These are phyloP conservation scores for Diaporthe helianthi DNA, from an alignment of 2,329 filamentous ascomycete species.

Conservation along the genomic window DNA sequence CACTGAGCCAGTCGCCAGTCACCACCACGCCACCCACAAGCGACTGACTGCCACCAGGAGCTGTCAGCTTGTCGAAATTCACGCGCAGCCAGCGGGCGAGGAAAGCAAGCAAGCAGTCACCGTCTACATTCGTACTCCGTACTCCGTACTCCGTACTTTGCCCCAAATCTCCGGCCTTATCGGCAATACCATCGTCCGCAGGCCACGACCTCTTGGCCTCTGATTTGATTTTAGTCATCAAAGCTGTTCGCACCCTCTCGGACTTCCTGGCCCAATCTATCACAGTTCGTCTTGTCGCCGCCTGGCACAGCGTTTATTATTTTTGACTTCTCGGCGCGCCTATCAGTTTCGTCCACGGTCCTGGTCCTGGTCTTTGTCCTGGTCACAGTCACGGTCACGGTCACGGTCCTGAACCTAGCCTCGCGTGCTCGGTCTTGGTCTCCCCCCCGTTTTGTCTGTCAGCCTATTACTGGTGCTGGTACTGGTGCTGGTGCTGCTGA, in stretches of 20 bases:
- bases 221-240: slow-evolving; percentile 33
- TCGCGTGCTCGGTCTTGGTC: background rate
- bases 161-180: background rate
- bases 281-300: background rate
- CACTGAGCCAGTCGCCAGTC: slow-evolving; percentile 15
- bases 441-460: background rate
- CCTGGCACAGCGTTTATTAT: background rate
- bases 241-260: background rate
- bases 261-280: background rate
- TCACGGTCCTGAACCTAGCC: background rate
- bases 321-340: slow-evolving; percentile 5
- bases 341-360: background rate
- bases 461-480: background rate
- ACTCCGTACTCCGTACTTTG: too few species aligned
- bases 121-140: background rate
- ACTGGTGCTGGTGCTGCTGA: slow-evolving; percentile 25
- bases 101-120: background rate
- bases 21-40: background rate
- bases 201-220: background rate
- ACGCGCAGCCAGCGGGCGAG: background rate
- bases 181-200: slow-evolving; percentile 24
- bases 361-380: background rate
- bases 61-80: background rate
- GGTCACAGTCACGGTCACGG: too few species aligned
- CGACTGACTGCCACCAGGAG: background rate